Evolutionary conservation across 2,329 filamentous ascomycete species (phyloP).

Genomic region (Cordyceps farinosa): DNA sequence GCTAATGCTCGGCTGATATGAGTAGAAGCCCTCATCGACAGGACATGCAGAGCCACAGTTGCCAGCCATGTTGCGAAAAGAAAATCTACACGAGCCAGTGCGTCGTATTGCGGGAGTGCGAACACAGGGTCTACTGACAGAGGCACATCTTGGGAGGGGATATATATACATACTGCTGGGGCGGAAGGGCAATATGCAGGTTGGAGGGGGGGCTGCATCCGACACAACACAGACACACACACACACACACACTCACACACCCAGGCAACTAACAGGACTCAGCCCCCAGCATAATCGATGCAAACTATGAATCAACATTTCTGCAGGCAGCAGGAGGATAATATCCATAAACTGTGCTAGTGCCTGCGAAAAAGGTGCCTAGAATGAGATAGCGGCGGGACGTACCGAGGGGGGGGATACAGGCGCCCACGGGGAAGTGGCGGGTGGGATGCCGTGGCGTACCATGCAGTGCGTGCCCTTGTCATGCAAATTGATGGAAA

Average conservation of each 20-base stretch:
- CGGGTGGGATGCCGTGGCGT: not conserved
- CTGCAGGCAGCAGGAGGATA: not conserved
- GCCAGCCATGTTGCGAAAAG: constrained; percentile 29
- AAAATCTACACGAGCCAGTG: not conserved
- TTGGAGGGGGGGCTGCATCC: not conserved
- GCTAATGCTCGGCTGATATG: constrained; percentile 34
- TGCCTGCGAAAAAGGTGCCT: not conserved
- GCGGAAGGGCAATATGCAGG: not conserved
- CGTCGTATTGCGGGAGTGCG: not conserved
- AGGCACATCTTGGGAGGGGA: not conserved
- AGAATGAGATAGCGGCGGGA: not conserved
- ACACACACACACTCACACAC: not conserved
- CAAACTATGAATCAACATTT: not conserved
- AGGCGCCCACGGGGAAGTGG: constrained; percentile 3
- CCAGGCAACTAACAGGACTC: not conserved
- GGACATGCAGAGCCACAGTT: constrained; percentile 37
- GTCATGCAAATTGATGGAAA: not conserved
- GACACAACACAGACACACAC: not conserved
- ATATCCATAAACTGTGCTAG: not conserved
- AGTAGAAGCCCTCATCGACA: constrained; percentile 35
- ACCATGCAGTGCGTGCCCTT: not conserved
- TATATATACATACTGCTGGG: not conserved
- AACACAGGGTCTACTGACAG: not conserved
- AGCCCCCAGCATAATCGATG: not conserved
- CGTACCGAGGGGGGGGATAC: not conserved